Base-by-base conservation (phyloP, 257 asterid species). In the Orobanche coerulescens region DNA sequence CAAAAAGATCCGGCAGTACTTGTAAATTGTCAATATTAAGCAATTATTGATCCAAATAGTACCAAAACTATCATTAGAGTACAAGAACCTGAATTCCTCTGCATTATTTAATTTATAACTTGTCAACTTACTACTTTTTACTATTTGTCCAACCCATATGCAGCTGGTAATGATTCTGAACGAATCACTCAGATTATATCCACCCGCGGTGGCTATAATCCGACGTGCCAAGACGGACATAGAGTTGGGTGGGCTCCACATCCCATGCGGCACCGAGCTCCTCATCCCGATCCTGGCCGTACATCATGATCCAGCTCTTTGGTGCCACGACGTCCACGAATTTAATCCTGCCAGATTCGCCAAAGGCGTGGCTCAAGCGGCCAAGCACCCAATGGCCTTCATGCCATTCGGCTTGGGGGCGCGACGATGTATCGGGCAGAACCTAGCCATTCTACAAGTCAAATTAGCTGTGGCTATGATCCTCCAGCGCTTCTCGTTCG, bases 351-450 rank as follows among this genome's bases (percentile, higher is more conserved):
- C 79, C 0, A 69, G 98, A 50, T 92, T 92, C 59, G 82, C 83
- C 10, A 79, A 71, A 15, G 96, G 94, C 12, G 83, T 84, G 50
- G 78, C 80, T 3, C 88, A 77, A 24, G 94, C 93, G 0, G 86
- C 94, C 23, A 80, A 75, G 20, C 86, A 82, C 73, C 91, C 89
- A 0, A 79, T 75, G 90, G 94, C 96, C 0, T 88, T 82, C 74
- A 73, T 92, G 84, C 95, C 98, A 0, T 92, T 92, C 44, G 98
- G 98, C 28, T 19, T 82, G 20, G 98, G 98, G 2, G 67, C 84
- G 0, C 95, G 95, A 42, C 76, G 92, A 0, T 92, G 96, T 84
- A 68, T 88, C 40, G 98, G 98, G 13, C 96, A 92, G 58, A 84
- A 92, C 52, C 71, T 92, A 14, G 96, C 98, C 46, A 58, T 84